Evolutionary conservation across 2,329 filamentous ascomycete genomes (phyloP), one percentile per base, ranked within the genome.

Genomic region (Nannizzia gypsea): DNA sequence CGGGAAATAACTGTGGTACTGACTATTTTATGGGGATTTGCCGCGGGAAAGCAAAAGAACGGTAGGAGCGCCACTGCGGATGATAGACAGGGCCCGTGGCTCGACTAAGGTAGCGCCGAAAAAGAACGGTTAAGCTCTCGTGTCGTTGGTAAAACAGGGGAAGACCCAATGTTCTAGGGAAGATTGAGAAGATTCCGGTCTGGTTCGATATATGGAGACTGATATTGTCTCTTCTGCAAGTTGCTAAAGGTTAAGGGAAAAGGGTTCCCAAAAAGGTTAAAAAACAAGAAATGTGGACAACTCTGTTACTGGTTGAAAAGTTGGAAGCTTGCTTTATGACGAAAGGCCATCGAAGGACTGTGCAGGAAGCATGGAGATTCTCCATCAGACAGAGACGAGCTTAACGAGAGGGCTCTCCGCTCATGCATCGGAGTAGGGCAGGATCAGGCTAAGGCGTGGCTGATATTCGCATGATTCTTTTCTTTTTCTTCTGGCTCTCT

Each of bases 51-150:
- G 50, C 15, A 54, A 54, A 36, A 54, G 50, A 54, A 54, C 50
- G 24, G 50, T 54, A 54, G 50, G 50, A 54, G 50, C 50, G 50
- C 50, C 26, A 31, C 50, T 31, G 50, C 50, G 50, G 50, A 54
- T 54, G 50, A 54, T 54, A 54, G 50, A 54, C 50, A 54, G 50
- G 50, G 50, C 50, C 50, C 50, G 50, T 54, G 50, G 50, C 50
- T 54, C 50, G 50, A 54, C 50, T 54, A 54, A 20, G 50, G 50
- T 54, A 34, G 50, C 50, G 50, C 50, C 50, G 31, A 52, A 22
- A 46, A 46, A 24, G 20, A 24, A 50, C 20, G 50, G 26, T 34
- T 54, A 54, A 54, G 50, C 50, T 54, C 50, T 54, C 50, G 24
- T 54, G 50, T 54, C 28, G 50, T 54, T 54, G 24, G 50, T 54